Percentiles rank a stretch among this genome's conserved stretches.
phyloP scores from a whole-genome alignment of 768 basidiomycete species.

The Russula griseocarnosa region DNA sequence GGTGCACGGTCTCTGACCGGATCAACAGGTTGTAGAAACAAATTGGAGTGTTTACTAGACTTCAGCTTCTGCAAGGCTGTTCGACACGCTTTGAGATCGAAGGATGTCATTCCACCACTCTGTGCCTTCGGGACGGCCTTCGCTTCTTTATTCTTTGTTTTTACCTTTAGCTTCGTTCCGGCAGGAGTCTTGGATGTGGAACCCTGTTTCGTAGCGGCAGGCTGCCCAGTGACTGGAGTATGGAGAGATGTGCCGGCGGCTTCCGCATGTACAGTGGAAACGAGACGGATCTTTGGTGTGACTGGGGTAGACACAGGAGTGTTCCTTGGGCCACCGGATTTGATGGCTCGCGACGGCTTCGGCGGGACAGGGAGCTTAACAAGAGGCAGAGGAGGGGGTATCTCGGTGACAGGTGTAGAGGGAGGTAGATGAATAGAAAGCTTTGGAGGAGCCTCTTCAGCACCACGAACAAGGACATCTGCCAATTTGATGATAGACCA shows the following conservation, averaged over 20 bases:
- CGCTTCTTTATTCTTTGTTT: slow-evolving; percentile 35
- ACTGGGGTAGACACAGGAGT: slow-evolving; percentile 34
- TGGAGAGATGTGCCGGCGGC: slow-evolving; percentile 33
- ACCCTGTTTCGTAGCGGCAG: slow-evolving; percentile 16
- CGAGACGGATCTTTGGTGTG: slow-evolving; percentile 50
- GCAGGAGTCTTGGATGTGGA: slow-evolving; percentile 3
- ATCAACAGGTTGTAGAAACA: slow-evolving; percentile 91
- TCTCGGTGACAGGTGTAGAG: slow-evolving; percentile 65
- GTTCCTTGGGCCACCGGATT: slow-evolving; percentile 37
- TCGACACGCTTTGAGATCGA: slow-evolving; percentile 71
- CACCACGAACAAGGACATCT: slow-evolving; percentile 78
- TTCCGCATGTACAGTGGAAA: slow-evolving; percentile 33
- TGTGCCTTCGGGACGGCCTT: slow-evolving; percentile 65
- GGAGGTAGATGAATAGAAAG: slow-evolving; percentile 74
- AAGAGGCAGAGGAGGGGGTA: slow-evolving; percentile 50
- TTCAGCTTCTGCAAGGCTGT: slow-evolving; percentile 78
- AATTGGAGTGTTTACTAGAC: slow-evolving; percentile 61
- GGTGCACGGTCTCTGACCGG: slow-evolving; percentile 90
- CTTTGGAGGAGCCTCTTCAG: slow-evolving; percentile 81
- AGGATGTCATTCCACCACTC: slow-evolving; percentile 66
- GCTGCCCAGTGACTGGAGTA: background rate
- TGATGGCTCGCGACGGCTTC: slow-evolving; percentile 34
- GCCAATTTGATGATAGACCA: slow-evolving; percentile 90
- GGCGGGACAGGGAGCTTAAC: slow-evolving; percentile 50
- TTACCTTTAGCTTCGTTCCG: slow-evolving; percentile 22